phyloP scores from a whole-genome alignment of 2,329 filamentous ascomycete genomes.

The Ceratocystiopsis brevicomis region DNA sequence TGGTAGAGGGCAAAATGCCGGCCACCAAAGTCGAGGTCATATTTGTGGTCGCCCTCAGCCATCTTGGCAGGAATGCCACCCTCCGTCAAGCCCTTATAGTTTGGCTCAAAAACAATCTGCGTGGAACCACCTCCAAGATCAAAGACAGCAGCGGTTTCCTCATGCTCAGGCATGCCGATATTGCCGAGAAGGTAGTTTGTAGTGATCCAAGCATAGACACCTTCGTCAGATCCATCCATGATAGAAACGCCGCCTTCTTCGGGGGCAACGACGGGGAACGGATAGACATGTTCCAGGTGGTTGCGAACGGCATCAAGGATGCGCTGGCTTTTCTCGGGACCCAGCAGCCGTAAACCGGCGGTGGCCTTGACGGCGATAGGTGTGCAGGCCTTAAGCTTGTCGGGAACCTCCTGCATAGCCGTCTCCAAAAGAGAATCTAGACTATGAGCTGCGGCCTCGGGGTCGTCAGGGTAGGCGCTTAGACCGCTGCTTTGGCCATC shows the following conservation, averaged over 20 bases:
- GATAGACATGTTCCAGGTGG: slow-evolving; percentile 73
- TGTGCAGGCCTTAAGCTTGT: slow-evolving; percentile 76
- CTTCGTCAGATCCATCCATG: slow-evolving; percentile 95
- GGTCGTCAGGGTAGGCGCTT: slow-evolving; percentile 73
- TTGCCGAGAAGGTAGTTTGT: slow-evolving; percentile 97
- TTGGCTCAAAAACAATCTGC: slow-evolving; percentile 96
- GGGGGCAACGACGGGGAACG: slow-evolving; percentile 79
- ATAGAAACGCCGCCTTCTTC: slow-evolving; percentile 80
- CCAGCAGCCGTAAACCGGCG: slow-evolving; percentile 76
- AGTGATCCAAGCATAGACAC: slow-evolving; percentile 97
- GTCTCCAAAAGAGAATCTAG: slow-evolving; percentile 75
- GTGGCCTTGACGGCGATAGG: slow-evolving; percentile 97
- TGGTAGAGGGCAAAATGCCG: slow-evolving; percentile 88
- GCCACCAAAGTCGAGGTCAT: slow-evolving; percentile 69
- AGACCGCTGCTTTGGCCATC: slow-evolving; percentile 47
- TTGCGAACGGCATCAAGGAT: slow-evolving; percentile 72
- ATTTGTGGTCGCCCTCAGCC: slow-evolving; percentile 86
- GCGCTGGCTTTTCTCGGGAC: slow-evolving; percentile 57
- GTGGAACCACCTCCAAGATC: slow-evolving; percentile 94
- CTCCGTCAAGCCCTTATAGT: slow-evolving; percentile 52
- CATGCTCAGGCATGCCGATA: slow-evolving; percentile 82
- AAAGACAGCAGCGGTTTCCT: slow-evolving; percentile 81
- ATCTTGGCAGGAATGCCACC: slow-evolving; percentile 76
- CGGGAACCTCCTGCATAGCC: slow-evolving; percentile 67
- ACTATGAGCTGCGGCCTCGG: slow-evolving; percentile 73